These are phyloP conservation scores for Calocybe gangraenosa DNA, from an alignment of 768 basidiomycete species.

Conservation along the genomic window DNA sequence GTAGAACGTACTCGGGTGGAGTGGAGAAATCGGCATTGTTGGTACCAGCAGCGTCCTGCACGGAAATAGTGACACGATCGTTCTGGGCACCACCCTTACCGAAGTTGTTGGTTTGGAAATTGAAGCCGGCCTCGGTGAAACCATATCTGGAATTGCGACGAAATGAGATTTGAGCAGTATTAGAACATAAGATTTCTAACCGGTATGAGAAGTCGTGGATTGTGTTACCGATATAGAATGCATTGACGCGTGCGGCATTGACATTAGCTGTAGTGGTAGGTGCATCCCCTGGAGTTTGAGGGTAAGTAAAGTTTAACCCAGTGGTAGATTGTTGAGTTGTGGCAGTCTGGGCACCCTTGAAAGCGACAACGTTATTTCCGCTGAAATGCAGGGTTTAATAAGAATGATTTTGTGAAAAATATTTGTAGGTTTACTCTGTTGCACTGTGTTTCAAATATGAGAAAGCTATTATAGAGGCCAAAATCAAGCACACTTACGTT, in stretches of 20 bases:
- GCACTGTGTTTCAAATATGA: conserved; percentile 5
- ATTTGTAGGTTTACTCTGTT: conserved; percentile 1
- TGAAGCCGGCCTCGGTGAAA: conserved; percentile 42
- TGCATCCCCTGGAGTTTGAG: conserved; percentile 21
- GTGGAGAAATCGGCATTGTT: conserved; percentile 43
- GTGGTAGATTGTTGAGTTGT: conserved; percentile 33
- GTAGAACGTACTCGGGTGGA: conserved; percentile 37
- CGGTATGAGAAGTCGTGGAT: conserved; percentile 45
- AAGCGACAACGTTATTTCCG: conserved; percentile 32
- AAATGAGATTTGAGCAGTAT: not conserved
- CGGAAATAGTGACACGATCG: conserved; percentile 50
- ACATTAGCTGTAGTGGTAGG: conserved; percentile 36
- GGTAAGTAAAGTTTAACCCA: conserved; percentile 37
- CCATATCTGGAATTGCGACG: conserved; percentile 28
- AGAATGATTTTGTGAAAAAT: not conserved
- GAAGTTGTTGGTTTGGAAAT: conserved; percentile 55
- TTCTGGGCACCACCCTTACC: conserved; percentile 43
- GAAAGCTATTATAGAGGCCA: not conserved
- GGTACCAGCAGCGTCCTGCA: conserved; percentile 41
- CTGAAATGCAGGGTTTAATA: conserved; percentile 11
- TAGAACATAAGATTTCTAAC: conserved; percentile 19
- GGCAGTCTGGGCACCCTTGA: conserved; percentile 26
- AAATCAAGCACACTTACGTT: conserved; percentile 15
- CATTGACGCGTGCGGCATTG: conserved; percentile 50
- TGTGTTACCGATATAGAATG: conserved; percentile 59